Evolutionary conservation across 129 eudicot species (phyloP).

Genomic region (Logfia minima): DNA sequence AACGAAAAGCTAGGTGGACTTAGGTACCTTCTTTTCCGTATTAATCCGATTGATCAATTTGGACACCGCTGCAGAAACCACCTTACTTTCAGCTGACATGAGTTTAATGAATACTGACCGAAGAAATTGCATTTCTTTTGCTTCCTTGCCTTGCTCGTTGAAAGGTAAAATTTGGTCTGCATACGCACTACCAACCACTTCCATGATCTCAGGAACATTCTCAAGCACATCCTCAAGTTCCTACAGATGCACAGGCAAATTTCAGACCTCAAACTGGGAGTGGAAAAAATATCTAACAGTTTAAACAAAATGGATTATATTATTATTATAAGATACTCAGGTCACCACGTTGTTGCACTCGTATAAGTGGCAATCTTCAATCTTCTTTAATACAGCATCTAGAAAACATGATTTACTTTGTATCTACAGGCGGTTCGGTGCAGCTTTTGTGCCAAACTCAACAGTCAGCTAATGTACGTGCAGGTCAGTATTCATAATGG

Average conservation of each 20-base stretch:
- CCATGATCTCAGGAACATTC: slow-evolving; percentile 73
- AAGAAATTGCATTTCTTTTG: slow-evolving; percentile 51
- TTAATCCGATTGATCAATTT: slow-evolving; percentile 61
- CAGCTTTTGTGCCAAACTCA: background rate
- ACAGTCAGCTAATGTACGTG: background rate
- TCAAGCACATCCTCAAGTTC: slow-evolving; percentile 68
- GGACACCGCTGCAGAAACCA: slow-evolving; percentile 44
- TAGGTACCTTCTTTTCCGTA: slow-evolving; percentile 49
- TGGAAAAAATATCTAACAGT: background rate
- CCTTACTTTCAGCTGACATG: slow-evolving; percentile 68
- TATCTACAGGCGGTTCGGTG: background rate
- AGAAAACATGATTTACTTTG: slow-evolving; percentile 11
- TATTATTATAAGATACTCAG: background rate
- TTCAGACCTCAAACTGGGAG: slow-evolving; percentile 1
- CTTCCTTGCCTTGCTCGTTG: slow-evolving; percentile 45
- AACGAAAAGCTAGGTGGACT: background rate
- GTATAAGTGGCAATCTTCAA: background rate
- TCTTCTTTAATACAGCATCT: background rate
- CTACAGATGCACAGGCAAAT: slow-evolving; percentile 29
- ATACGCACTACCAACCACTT: slow-evolving; percentile 61
- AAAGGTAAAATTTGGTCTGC: slow-evolving; percentile 42
- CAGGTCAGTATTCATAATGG: background rate
- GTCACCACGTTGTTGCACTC: background rate
- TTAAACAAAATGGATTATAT: background rate
- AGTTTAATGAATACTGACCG: slow-evolving; percentile 60